Evolutionary conservation across 2,329 filamentous ascomycete species (phyloP).

Genomic region (Venturia asperata): DNA sequence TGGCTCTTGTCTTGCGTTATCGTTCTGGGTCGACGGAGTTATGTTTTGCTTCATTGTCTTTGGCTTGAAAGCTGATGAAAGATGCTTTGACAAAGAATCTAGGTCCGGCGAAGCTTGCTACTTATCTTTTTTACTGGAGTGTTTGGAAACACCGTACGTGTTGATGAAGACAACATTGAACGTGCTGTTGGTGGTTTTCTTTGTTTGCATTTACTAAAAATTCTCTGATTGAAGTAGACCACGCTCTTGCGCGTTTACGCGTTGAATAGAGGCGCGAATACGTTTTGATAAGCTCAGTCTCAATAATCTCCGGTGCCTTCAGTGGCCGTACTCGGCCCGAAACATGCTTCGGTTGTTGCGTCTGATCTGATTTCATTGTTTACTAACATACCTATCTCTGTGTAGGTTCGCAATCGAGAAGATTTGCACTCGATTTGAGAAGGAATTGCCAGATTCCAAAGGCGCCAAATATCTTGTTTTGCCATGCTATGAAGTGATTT

Average conservation of each 20-base stretch:
- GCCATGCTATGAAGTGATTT: background rate
- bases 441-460: background rate
- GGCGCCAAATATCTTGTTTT: background rate
- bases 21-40: background rate
- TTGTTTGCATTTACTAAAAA: background rate
- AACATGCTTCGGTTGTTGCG: background rate
- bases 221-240: background rate
- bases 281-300: too few relatives aligned
- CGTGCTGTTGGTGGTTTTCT: background rate
- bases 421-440: background rate
- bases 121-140: background rate
- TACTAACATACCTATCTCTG: background rate
- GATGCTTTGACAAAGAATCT: background rate
- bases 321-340: too few relatives aligned
- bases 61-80: background rate
- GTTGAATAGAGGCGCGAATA: too few relatives aligned
- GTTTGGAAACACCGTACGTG: background rate
- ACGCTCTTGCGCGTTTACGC: background rate
- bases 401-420: background rate
- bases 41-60: slow-evolving; percentile 2
- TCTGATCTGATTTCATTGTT: background rate
- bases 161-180: background rate
- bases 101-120: background rate
- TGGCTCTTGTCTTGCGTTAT: background rate
- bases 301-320: too few relatives aligned